A percentile compares a stretch with the other conserved stretches of the same genome.
These are phyloP conservation scores for Wallacemonas sp. DNA, from an alignment of 208 protist species.

Conservation along the genomic window DNA sequence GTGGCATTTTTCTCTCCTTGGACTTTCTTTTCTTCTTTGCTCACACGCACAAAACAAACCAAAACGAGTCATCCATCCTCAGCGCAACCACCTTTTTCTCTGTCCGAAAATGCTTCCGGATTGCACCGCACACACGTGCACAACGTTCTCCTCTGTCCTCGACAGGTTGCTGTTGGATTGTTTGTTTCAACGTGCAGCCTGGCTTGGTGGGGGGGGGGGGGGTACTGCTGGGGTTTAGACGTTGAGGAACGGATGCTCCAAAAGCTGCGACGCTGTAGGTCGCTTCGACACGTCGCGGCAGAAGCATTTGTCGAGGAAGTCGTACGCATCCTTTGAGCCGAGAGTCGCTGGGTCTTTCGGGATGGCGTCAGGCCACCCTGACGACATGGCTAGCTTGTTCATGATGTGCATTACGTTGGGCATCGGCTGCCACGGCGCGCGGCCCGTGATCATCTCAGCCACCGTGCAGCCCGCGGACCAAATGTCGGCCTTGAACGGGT, in stretches of 20 bases:
- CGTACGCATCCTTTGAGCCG: constrained; percentile 75
- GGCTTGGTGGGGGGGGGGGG: too few relatives aligned
- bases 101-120: too few relatives aligned
- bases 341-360: constrained; percentile 72
- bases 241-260: constrained; percentile 81
- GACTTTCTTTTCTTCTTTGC: too few relatives aligned
- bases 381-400: constrained; percentile 88
- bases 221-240: not conserved
- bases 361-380: constrained; percentile 88
- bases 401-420: constrained; percentile 92
- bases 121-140: too few relatives aligned
- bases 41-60: too few relatives aligned
- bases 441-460: constrained; percentile 90
- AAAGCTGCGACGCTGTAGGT: constrained; percentile 57
- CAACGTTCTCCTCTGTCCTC: too few relatives aligned
- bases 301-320: constrained; percentile 91
- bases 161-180: too few relatives aligned
- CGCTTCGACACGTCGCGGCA: constrained; percentile 74
- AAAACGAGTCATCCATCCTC: too few relatives aligned
- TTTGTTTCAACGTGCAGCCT: too few relatives aligned
- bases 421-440: constrained; percentile 81
- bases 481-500: constrained; percentile 91
- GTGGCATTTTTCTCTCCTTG: too few relatives aligned
- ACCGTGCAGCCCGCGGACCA: constrained; percentile 92
- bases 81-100: too few relatives aligned